Evolutionary conservation across 75 land plant species (phyloP).

Genomic region (Gnetum montanum): DNA sequence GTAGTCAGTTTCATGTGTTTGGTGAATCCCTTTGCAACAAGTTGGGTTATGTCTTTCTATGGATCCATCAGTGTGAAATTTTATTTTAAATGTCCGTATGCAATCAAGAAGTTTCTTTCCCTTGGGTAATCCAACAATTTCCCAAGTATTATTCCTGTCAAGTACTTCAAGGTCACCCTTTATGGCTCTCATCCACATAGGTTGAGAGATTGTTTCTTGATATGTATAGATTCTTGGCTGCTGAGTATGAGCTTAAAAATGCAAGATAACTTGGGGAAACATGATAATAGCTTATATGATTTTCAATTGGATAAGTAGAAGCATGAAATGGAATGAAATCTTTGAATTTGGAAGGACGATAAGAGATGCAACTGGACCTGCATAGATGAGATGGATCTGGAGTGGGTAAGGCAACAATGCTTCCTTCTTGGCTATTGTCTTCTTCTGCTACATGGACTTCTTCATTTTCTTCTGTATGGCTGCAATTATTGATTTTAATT

Average conservation of each 20-base stretch:
- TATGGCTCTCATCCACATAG: not conserved
- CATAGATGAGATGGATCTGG: too few relatives aligned
- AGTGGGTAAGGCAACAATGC: too few relatives aligned
- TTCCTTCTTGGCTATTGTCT: too few relatives aligned
- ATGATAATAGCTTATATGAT: not conserved
- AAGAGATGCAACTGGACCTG: too few relatives aligned
- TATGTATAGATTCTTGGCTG: not conserved
- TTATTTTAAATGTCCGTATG: not conserved
- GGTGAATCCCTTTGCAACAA: not conserved
- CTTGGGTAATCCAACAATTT: not conserved
- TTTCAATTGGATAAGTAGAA: too few relatives aligned
- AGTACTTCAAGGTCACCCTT: not conserved
- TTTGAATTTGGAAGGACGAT: not conserved
- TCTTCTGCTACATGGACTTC: too few relatives aligned
- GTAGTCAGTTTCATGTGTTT: not conserved
- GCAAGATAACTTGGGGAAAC: too few relatives aligned
- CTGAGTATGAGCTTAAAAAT: not conserved
- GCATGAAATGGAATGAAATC: not conserved
- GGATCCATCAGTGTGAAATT: not conserved
- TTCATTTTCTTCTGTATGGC: too few relatives aligned
- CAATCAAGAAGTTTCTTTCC: not conserved
- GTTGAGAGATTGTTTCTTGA: not conserved
- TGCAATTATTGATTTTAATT: too few relatives aligned
- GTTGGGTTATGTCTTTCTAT: not conserved
- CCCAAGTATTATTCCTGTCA: too few relatives aligned